Conservation (phyloP, 2,329 filamentous ascomycete species). For the Raffaelea arxii region DNA sequence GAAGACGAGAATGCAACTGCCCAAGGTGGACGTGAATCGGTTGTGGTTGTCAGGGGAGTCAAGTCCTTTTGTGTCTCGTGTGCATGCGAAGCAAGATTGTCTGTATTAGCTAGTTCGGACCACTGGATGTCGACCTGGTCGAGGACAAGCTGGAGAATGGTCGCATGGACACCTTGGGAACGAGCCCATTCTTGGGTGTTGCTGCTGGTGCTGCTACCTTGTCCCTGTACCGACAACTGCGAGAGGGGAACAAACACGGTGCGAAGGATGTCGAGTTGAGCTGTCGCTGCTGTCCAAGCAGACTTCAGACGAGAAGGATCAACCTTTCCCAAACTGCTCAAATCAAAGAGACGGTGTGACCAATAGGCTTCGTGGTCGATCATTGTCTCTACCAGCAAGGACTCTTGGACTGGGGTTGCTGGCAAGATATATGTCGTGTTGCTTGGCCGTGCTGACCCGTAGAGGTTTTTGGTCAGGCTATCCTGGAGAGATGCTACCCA, state of each 20-base stretch:
- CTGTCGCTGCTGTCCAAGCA: slow-evolving; percentile 22
- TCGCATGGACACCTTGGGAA: neutral
- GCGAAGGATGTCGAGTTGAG: slow-evolving; percentile 23
- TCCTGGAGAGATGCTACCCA: neutral
- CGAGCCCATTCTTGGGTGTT: neutral
- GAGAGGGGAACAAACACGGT: slow-evolving; percentile 23
- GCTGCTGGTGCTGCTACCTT: neutral
- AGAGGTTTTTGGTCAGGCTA: slow-evolving; percentile 6
- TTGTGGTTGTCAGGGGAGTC: neutral
- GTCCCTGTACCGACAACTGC: slow-evolving; percentile 5
- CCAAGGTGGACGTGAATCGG: slow-evolving; percentile 24
- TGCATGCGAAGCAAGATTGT: neutral
- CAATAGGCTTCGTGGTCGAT: slow-evolving; percentile 25
- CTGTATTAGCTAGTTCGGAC: neutral
- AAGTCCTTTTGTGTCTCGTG: neutral
- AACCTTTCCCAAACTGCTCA: slow-evolving; percentile 15
- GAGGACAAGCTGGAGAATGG: neutral
- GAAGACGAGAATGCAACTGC: slow-evolving; percentile 23
- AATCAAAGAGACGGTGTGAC: slow-evolving; percentile 26
- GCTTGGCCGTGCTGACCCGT: slow-evolving; percentile 7
- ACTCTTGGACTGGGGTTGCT: slow-evolving; percentile 26
- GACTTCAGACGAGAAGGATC: slow-evolving; percentile 19
- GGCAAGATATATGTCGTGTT: slow-evolving; percentile 16
- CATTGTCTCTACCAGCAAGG: slow-evolving; percentile 28
- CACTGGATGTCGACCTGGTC: neutral